Evolutionary conservation across 202 grass and related monocot genomes (phyloP).

Genomic region (Setaria viridis): DNA sequence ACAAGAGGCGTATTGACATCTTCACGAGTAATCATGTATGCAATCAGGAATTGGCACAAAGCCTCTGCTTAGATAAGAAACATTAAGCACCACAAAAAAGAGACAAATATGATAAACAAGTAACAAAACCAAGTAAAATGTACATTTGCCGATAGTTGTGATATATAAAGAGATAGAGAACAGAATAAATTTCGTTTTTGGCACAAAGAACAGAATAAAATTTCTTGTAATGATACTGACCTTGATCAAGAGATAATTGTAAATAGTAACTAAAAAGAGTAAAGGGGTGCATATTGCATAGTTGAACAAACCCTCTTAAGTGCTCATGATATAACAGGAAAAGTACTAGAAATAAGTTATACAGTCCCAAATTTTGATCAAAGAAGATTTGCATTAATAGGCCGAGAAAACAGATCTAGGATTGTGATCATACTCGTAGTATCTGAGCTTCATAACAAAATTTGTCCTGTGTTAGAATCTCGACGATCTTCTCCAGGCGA

Average conservation of each 20-base stretch:
- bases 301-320: not conserved
- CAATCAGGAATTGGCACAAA: slow-evolving; percentile 15
- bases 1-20: not conserved
- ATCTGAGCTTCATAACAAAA: slow-evolving; percentile 96
- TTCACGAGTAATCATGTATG: slow-evolving; percentile 13
- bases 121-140: slow-evolving; percentile 9
- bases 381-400: slow-evolving; percentile 16
- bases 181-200: no score
- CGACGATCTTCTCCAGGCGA: slow-evolving; percentile 82
- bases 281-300: not conserved
- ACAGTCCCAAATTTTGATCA: slow-evolving; percentile 11
- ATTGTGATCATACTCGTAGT: slow-evolving; percentile 70
- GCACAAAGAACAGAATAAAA: not conserved
- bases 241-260: not conserved
- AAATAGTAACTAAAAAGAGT: slow-evolving; percentile 5
- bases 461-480: slow-evolving; percentile 84
- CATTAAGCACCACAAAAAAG: slow-evolving; percentile 2
- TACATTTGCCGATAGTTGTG: not conserved
- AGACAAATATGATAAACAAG: not conserved
- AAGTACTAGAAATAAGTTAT: slow-evolving; percentile 3
- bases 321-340: slow-evolving; percentile 14
- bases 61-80: not conserved
- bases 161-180: slow-evolving; percentile 3
- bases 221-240: not conserved
- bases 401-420: slow-evolving; percentile 8